A percentile compares a stretch with the other conserved stretches of the same genome.
These are phyloP conservation scores for Monosporascus cannonballus DNA, from an alignment of 2,329 filamentous ascomycete species.

Conservation along the genomic window DNA sequence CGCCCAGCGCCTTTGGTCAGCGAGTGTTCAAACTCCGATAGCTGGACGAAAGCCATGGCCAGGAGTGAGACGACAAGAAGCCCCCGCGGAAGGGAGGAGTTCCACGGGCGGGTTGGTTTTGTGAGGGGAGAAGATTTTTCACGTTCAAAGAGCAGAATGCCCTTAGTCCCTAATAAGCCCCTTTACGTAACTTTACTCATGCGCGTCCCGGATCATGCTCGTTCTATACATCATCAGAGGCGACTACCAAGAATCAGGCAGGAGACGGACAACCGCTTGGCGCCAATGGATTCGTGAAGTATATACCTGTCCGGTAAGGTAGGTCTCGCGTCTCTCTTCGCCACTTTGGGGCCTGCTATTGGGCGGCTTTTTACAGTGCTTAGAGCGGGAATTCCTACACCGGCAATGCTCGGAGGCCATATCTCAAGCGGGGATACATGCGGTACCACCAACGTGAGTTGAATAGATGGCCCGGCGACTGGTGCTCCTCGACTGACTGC, in stretches of 20 bases:
- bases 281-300: slow-evolving; percentile 63
- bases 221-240: too few relatives aligned
- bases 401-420: slow-evolving; percentile 42
- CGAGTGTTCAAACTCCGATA: too few relatives aligned
- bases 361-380: not conserved
- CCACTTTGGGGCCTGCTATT: not conserved
- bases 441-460: slow-evolving; percentile 57
- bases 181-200: too few relatives aligned
- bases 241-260: slow-evolving; percentile 64
- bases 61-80: slow-evolving; percentile 5
- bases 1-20: too few relatives aligned
- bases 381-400: slow-evolving; percentile 1
- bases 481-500: slow-evolving; percentile 50
- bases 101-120: slow-evolving; percentile 50
- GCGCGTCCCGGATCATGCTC: too few relatives aligned
- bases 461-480: slow-evolving; percentile 58
- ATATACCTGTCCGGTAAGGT: slow-evolving; percentile 55
- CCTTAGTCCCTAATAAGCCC: slow-evolving; percentile 37
- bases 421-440: slow-evolving; percentile 67
- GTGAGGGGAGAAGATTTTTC: slow-evolving; percentile 63
- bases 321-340: slow-evolving; percentile 7
- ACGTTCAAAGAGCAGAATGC: slow-evolving; percentile 67
- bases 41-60: not conserved
- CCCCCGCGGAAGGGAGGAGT: slow-evolving; percentile 24
- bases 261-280: slow-evolving; percentile 62